These are phyloP conservation scores for Lactarius trivialis DNA, from an alignment of 768 basidiomycete genomes.

Conservation along the genomic window DNA sequence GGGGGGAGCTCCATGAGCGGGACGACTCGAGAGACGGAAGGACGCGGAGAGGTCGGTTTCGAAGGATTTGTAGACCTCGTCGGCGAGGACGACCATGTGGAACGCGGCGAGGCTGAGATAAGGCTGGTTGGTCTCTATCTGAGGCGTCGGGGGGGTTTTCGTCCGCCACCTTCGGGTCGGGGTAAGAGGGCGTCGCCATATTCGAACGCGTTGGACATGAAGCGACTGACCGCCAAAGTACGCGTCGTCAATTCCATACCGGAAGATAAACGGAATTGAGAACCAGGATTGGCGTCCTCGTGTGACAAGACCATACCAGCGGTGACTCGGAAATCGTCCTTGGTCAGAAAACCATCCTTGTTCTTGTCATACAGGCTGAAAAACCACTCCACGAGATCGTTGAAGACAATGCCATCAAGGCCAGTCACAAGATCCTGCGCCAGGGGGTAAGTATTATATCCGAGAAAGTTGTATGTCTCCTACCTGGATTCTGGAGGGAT, in stretches of 20 bases:
- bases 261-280: slow-evolving; percentile 70
- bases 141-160: slow-evolving; percentile 36
- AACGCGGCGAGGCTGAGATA: slow-evolving; percentile 95
- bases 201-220: slow-evolving; percentile 98
- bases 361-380: slow-evolving; percentile 95
- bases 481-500: slow-evolving; percentile 87
- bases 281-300: background rate
- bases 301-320: slow-evolving; percentile 46
- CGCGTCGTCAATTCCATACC: slow-evolving; percentile 92
- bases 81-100: slow-evolving; percentile 97
- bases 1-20: slow-evolving; percentile 60
- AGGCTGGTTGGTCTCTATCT: slow-evolving; percentile 71
- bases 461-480: slow-evolving; percentile 15
- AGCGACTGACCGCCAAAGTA: slow-evolving; percentile 94
- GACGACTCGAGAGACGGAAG: slow-evolving; percentile 70
- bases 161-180: slow-evolving; percentile 35
- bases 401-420: slow-evolving; percentile 87
- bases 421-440: slow-evolving; percentile 81
- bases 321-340: slow-evolving; percentile 98
- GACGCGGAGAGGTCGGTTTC: slow-evolving; percentile 86
- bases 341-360: slow-evolving; percentile 90
- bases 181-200: slow-evolving; percentile 92
- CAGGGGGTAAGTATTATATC: slow-evolving; percentile 22
- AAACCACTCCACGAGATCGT: slow-evolving; percentile 99
- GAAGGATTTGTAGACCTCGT: slow-evolving; percentile 92